These are phyloP conservation scores for Yarrowia deformans DNA, from an alignment of 805 yeast species.

Conservation along the genomic window DNA sequence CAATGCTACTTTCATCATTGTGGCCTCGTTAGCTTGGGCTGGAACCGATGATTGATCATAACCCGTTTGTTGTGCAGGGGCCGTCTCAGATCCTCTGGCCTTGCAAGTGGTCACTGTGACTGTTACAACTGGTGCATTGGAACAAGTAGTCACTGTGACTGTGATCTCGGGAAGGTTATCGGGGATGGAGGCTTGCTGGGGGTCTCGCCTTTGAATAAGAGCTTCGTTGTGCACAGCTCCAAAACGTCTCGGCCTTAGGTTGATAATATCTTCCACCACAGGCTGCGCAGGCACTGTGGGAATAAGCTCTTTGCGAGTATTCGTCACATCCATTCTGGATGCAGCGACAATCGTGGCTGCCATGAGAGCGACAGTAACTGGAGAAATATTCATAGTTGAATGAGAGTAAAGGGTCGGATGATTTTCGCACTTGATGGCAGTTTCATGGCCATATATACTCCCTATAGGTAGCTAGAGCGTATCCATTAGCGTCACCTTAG, in stretches of 20 bases:
- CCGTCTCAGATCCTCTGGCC: background rate
- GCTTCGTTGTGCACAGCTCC: too few relatives aligned
- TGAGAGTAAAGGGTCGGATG: background rate
- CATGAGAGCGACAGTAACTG: background rate
- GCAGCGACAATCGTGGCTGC: background rate
- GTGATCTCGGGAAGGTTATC: background rate
- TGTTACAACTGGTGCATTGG: background rate
- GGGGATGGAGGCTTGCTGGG: background rate
- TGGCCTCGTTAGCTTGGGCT: background rate
- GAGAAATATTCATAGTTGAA: background rate
- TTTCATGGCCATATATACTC: background rate
- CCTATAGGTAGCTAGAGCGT: too few relatives aligned
- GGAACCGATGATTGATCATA: background rate
- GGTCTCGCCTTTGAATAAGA: background rate
- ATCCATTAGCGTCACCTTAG: background rate
- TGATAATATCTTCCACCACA: too few relatives aligned
- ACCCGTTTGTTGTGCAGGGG: background rate
- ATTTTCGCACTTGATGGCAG: background rate
- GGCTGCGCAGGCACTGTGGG: background rate
- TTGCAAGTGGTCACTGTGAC: slow-evolving; percentile 12
- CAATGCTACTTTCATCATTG: background rate
- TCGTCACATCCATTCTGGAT: too few relatives aligned
- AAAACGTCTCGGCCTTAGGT: too few relatives aligned
- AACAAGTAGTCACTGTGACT: background rate
- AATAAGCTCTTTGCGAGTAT: background rate